Conservation (phyloP, 768 basidiomycete species). For the Suillus paluster region DNA sequence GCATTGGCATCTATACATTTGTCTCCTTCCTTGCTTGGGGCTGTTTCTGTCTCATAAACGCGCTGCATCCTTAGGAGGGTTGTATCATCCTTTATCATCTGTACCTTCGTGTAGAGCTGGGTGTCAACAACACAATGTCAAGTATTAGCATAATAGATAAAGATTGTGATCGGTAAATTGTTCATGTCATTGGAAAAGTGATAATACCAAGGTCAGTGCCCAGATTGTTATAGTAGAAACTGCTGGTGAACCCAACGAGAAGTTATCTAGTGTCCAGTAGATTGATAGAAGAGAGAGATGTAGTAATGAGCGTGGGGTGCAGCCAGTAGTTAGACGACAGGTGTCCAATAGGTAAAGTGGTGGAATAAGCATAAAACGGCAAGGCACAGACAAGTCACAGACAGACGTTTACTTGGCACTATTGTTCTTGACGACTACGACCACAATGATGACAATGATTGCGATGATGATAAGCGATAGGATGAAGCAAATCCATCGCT, state of each 20-base stretch:
- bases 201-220: not conserved
- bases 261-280: not conserved
- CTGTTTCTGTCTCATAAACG: slow-evolving; percentile 64
- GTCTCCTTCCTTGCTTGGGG: slow-evolving; percentile 54
- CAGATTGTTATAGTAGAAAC: not conserved
- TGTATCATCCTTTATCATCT: not conserved
- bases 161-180: not conserved
- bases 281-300: not conserved
- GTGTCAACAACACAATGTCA: not conserved
- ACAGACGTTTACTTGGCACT: slow-evolving; percentile 34
- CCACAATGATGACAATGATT: slow-evolving; percentile 66
- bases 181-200: not conserved
- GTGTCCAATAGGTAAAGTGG: slow-evolving; percentile 3
- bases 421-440: slow-evolving; percentile 56
- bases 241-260: not conserved
- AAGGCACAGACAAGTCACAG: slow-evolving; percentile 26
- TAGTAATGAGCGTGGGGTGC: slow-evolving; percentile 1
- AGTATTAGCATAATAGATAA: no score
- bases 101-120: not conserved
- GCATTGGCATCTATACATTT: slow-evolving; percentile 63
- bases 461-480: slow-evolving; percentile 69
- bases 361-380: slow-evolving; percentile 11
- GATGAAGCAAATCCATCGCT: slow-evolving; percentile 97
- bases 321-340: not conserved
- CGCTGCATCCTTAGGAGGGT: slow-evolving; percentile 46